Conservation (phyloP, 163 green algal species). For the Trebouxia gelatinosa region DNA sequence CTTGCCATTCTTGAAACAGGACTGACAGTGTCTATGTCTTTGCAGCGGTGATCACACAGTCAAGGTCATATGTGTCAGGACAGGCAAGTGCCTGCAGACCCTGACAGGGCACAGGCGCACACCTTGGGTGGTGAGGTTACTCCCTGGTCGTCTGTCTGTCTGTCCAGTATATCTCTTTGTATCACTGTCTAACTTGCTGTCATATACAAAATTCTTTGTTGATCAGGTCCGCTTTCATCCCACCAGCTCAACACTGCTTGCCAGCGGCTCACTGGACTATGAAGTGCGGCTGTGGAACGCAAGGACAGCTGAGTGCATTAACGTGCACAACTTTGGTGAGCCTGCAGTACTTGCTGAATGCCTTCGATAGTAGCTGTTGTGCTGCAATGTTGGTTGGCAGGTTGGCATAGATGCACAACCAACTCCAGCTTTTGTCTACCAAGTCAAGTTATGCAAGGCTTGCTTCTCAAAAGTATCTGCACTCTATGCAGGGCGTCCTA, state of each 20-base stretch:
- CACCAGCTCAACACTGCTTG: conserved; percentile 65
- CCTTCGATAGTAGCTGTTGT: too few species aligned
- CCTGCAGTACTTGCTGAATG: neutral
- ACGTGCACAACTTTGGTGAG: conserved; percentile 72
- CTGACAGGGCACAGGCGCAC: conserved; percentile 84
- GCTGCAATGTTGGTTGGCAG: too few species aligned
- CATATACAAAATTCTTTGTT: neutral
- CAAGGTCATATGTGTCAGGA: conserved; percentile 79
- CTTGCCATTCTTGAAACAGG: neutral
- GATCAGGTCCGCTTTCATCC: conserved; percentile 85
- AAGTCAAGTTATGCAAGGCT: too few species aligned
- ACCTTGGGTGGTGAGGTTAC: conserved; percentile 78
- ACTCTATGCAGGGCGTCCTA: conserved; percentile 76
- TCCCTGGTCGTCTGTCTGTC: neutral
- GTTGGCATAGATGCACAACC: too few species aligned
- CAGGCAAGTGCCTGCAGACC: conserved; percentile 54
- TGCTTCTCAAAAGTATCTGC: too few species aligned
- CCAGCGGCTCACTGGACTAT: conserved; percentile 86
- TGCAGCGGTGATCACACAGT: conserved; percentile 93
- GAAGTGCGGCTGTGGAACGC: conserved; percentile 75
- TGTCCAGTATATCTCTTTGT: neutral
- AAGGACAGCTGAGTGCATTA: conserved; percentile 40
- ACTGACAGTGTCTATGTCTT: neutral
- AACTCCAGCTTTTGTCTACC: too few species aligned
- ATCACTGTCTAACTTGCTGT: too few species aligned